These are phyloP conservation scores for Naematelia encephala DNA, from an alignment of 768 basidiomycete genomes.

Conservation along the genomic window DNA sequence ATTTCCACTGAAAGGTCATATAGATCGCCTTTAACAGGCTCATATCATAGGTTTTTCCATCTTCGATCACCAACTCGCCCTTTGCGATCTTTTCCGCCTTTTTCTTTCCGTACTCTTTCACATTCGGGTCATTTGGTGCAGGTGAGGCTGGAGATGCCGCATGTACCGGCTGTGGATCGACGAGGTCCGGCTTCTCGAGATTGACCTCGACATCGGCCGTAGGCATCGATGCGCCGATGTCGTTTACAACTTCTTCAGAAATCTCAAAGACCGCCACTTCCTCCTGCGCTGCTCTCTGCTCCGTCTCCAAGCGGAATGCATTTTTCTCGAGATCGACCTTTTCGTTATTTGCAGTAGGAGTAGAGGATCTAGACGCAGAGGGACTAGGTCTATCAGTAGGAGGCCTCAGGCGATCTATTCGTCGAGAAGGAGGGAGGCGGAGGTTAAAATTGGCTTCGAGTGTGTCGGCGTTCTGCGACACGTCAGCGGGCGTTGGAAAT, in stretches of 20 bases:
- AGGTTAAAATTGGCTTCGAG: conserved; percentile 16
- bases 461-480: conserved; percentile 6
- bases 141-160: too few relatives aligned
- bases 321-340: neutral
- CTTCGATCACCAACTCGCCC: conserved; percentile 26
- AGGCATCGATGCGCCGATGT: neutral
- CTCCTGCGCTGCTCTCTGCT: neutral
- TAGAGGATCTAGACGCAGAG: too few relatives aligned
- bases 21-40: conserved; percentile 29
- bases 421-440: conserved; percentile 21
- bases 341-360: neutral
- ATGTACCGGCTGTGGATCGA: neutral
- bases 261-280: neutral
- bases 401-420: conserved; percentile 4
- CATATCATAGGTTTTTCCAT: conserved; percentile 37
- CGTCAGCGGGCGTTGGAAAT: neutral
- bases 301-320: neutral
- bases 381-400: neutral
- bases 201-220: neutral
- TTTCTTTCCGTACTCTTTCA: conserved; percentile 16
- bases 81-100: conserved; percentile 29
- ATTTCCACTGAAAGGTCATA: conserved; percentile 11
- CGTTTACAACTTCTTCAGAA: neutral
- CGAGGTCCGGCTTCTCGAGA: neutral
- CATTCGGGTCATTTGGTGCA: neutral